Percentiles rank a stretch among this genome's conserved stretches.
These are phyloP conservation scores for Monosporascus sp. DNA, from an alignment of 2,329 filamentous ascomycete genomes.

Conservation along the genomic window DNA sequence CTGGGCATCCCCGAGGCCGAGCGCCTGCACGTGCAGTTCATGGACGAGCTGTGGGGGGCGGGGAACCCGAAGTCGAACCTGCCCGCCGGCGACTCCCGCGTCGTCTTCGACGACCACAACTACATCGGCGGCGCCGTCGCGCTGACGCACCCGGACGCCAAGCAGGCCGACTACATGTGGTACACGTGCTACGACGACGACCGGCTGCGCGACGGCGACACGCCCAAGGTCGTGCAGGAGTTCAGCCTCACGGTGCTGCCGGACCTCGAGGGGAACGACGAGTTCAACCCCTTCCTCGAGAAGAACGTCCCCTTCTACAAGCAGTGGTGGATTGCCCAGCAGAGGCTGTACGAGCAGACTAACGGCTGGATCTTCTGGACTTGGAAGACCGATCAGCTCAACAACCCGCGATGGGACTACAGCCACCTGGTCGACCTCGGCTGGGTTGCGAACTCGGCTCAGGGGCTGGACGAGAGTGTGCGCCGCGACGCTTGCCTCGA, in stretches of 20 bases:
- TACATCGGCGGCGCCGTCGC: conserved; percentile 40
- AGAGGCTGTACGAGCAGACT: conserved; percentile 36
- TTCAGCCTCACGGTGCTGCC: conserved; percentile 39
- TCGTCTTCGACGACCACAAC: conserved; percentile 44
- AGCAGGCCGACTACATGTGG: conserved; percentile 36
- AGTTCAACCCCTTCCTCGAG: conserved; percentile 28
- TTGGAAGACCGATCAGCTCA: conserved; percentile 45
- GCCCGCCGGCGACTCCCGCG: conserved; percentile 25
- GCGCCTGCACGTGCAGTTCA: conserved; percentile 36
- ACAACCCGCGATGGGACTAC: conserved; percentile 34
- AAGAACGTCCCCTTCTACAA: conserved; percentile 35
- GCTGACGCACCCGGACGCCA: conserved; percentile 20
- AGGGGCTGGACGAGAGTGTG: background rate
- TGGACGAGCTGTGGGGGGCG: conserved; percentile 39
- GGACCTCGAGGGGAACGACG: conserved; percentile 30
- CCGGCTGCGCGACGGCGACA: conserved; percentile 24
- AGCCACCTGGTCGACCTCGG: background rate
- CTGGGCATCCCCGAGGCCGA: conserved; percentile 30
- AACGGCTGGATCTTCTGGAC: conserved; percentile 50
- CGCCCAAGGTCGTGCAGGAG: conserved; percentile 43
- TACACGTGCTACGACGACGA: conserved; percentile 33
- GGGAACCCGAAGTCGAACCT: conserved; percentile 38
- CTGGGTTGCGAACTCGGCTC: background rate
- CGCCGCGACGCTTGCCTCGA: background rate
- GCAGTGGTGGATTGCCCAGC: conserved; percentile 40